Evolutionary conservation across 441 rosid species (phyloP).

Genomic region (Biscutella laevigata): DNA sequence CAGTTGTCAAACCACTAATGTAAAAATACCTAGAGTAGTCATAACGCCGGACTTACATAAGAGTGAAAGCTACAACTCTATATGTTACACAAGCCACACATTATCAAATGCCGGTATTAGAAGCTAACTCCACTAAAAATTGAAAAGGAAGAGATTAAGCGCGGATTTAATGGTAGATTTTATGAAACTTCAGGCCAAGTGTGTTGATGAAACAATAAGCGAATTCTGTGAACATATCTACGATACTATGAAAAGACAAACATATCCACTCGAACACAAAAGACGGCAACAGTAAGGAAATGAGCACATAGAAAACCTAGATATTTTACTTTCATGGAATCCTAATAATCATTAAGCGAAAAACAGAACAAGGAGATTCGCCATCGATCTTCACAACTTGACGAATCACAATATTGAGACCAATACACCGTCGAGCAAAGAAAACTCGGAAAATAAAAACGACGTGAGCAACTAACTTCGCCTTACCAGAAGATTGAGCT

Average conservation of each 20-base stretch:
- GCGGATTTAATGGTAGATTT: neutral
- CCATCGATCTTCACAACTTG: conserved; percentile 14
- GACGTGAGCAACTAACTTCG: conserved; percentile 6
- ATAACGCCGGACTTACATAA: conserved; percentile 11
- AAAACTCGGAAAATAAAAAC: neutral
- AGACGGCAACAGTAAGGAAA: conserved; percentile 8
- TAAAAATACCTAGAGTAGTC: conserved; percentile 15
- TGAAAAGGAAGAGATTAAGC: neutral
- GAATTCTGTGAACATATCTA: neutral
- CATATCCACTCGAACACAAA: conserved; percentile 2
- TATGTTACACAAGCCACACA: conserved; percentile 4
- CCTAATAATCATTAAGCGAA: neutral
- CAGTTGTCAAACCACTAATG: conserved; percentile 19
- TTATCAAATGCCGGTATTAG: conserved; percentile 6
- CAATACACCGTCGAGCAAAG: conserved; percentile 10
- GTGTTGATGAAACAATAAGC: neutral
- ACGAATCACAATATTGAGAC: conserved; percentile 5
- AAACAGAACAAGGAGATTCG: neutral
- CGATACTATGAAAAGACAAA: neutral
- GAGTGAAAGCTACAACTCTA: conserved; percentile 12
- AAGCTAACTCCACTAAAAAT: neutral
- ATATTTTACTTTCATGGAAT: conserved; percentile 5
- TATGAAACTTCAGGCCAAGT: neutral
- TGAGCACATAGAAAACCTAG: conserved; percentile 24
- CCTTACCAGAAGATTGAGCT: conserved; percentile 29